phyloP scores from a whole-genome alignment of 805 yeast species.

The Nadsonia fulvescens region DNA sequence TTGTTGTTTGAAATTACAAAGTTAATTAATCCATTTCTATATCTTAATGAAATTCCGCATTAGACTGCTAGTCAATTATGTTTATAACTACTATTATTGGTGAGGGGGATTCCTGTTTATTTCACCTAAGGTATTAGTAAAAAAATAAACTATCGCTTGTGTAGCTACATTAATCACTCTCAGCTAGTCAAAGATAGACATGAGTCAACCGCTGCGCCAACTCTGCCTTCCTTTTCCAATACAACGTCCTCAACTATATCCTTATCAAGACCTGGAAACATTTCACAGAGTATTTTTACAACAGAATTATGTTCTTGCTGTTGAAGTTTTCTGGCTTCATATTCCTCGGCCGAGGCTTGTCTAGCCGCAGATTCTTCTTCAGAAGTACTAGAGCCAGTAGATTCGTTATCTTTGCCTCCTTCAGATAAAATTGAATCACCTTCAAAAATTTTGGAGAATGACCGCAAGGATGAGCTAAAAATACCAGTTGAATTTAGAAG shows the following conservation, averaged over 20 bases:
- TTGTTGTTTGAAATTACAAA: too few species aligned
- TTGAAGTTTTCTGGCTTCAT: slow-evolving; percentile 22
- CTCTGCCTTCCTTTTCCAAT: slow-evolving; percentile 40
- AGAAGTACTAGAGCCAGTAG: slow-evolving; percentile 2
- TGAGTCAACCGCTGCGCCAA: slow-evolving; percentile 61
- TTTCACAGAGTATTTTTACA: slow-evolving; percentile 33
- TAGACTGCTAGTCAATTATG: too few species aligned
- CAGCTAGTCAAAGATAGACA: slow-evolving; percentile 26
- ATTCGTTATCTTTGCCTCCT: slow-evolving; percentile 1
- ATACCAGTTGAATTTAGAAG: slow-evolving; percentile 27
- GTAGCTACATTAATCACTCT: neutral
- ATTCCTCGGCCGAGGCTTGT: slow-evolving; percentile 21
- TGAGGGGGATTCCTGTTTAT: too few species aligned
- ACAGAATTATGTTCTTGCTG: slow-evolving; percentile 29
- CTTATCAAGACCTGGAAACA: slow-evolving; percentile 61
- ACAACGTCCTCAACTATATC: slow-evolving; percentile 57
- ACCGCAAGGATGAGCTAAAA: slow-evolving; percentile 30
- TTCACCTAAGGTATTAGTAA: too few species aligned
- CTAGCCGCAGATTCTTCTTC: slow-evolving; percentile 19
- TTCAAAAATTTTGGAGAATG: slow-evolving; percentile 21
- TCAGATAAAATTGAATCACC: slow-evolving; percentile 13
- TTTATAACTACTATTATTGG: too few species aligned
- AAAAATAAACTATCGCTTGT: too few species aligned
- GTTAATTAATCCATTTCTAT: too few species aligned
- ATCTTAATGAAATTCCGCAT: too few species aligned